Evolutionary conservation across 1,284 basidiomycete genomes (phyloP), one percentile per base, ranked within the genome.

Genomic region (Stereum hirsutum): DNA sequence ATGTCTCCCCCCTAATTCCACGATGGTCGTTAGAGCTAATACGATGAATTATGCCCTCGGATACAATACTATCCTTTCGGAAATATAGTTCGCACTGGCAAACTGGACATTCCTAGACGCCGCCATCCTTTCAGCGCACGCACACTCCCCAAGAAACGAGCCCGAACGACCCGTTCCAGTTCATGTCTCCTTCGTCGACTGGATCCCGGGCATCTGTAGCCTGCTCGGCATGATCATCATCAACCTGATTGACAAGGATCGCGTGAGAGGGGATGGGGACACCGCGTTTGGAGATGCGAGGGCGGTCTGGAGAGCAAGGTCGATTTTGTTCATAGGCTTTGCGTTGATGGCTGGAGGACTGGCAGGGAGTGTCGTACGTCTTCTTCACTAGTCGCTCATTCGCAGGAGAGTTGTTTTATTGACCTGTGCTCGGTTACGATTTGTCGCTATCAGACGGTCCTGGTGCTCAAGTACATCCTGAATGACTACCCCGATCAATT

Each of bases 51-150:
- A n/a, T n/a, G n/a, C n/a, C n/a, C n/a, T n/a, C n/a, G n/a, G n/a
- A n/a, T n/a, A n/a, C n/a, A n/a, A n/a, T n/a, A n/a, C n/a, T n/a
- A n/a, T n/a, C n/a, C 41, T 24, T 11, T n/a, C n/a, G n/a, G n/a
- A n/a, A n/a, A n/a, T 20, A 7, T 54, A 91, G 91, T 97, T 98
- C 61, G 88, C 92, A 2, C 66, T 95, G 25, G 91, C 90, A 20
- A 92, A 88, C 66, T 98, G 93, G 89, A 77, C 89, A n/a, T 92
- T 98, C 63, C 72, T 98, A 47, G 95, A 98, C 56, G 95, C 95
- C 15, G 82, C 85, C 32, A 84, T 96, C 46, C 74, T 94, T 43
- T 96, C 92, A 21, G 78, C 83, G 23, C 88, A 90, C 54, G 82
- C 85, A 1, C 80, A 81, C 48, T 65, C 85, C 2, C 81, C 85